Base-by-base conservation (phyloP, 305 asterid species). In the Petunia hybrid region DNA sequence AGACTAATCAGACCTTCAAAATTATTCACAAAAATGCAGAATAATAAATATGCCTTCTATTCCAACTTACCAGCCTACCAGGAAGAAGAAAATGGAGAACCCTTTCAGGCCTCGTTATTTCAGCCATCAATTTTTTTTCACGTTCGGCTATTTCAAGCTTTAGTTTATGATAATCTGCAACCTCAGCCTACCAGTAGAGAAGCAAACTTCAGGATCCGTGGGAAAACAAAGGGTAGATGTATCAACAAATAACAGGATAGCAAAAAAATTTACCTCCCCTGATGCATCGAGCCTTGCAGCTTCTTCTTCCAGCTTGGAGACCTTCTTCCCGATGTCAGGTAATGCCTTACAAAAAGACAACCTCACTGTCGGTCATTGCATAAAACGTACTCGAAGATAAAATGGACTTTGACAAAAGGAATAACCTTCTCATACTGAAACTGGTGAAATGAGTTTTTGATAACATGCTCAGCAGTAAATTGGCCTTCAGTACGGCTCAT, bases 401-500 rank as follows among this genome's bases (percentile, higher is more conserved):
- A 77, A 41, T 56, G 55, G 45, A 66, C 63, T 7, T 79, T 13
- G 77, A 38, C 57, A 53, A 63, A 85, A 76, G 78, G 85, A 86
- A 10, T 4, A 64, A 96, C 99, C 99, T 96, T 96, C 86, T 96
- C 99, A 79, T 96, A 88, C 89, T 96, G 99, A 88, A 94, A 96
- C 87, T 96, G 99, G 82, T 93, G 99, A 85, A 96, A 96, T 40
- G 98, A 96, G 84, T 96, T 84, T 83, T 86, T 91, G 87, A 96
- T 96, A 83, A 96, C 99, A 89, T 93, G 99, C 92, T 96, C 99
- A 64, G 99, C 98, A 60, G 97, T 93, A 87, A 96, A 93, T 88
- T 96, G 99, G 63, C 98, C 98, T 89, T 96, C 98, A 77, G 98
- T 95, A 62, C 97, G 98, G 85, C 98, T 96, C 98, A 96, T 91